Percentiles rank a stretch among this genome's conserved stretches.
Evolutionary conservation across 169 alveolate genomes (phyloP).

Genomic region (Condylostoma magnum): DNA sequence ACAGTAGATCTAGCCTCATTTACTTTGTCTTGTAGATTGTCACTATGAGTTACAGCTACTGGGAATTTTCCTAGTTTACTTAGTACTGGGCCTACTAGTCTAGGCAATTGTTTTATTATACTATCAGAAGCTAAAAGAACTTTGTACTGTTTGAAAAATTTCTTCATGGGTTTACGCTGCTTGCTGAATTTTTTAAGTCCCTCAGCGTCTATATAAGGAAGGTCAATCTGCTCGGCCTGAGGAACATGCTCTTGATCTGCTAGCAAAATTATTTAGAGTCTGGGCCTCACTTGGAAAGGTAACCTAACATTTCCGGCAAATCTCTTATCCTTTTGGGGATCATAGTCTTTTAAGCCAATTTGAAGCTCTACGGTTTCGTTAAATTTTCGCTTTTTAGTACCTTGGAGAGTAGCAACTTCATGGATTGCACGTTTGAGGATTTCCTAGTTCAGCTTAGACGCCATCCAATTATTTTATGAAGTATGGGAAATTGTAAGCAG

Average conservation of each 20-base stretch:
- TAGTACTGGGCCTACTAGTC: conserved; percentile 98
- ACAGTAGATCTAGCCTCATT: conserved; percentile 93
- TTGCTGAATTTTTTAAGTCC: conserved; percentile 98
- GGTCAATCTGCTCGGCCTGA: conserved; percentile 94
- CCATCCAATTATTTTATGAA: conserved; percentile 30
- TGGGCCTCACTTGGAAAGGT: conserved; percentile 95
- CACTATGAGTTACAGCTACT: conserved; percentile 95
- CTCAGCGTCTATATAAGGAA: conserved; percentile 97
- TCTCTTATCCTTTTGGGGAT: conserved; percentile 99
- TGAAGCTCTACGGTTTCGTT: conserved; percentile 99
- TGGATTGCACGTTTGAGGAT: conserved; percentile 82
- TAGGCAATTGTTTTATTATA: conserved; percentile 98
- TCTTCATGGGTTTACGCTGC: conserved; percentile 98
- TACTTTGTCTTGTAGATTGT: conserved; percentile 94
- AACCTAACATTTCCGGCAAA: conserved; percentile 98
- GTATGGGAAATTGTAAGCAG: too few relatives aligned
- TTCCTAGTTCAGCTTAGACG: conserved; percentile 38
- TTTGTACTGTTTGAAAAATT: conserved; percentile 70
- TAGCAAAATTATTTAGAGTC: conserved; percentile 96
- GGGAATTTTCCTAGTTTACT: conserved; percentile 99
- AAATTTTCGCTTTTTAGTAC: conserved; percentile 95
- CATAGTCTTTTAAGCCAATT: conserved; percentile 98
- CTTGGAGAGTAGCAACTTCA: conserved; percentile 90
- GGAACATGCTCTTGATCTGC: conserved; percentile 99
- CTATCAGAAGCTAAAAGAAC: conserved; percentile 96